These are phyloP conservation scores for Berkeleyomyces basicola DNA, from an alignment of 2,329 filamentous ascomycete species.

Conservation along the genomic window DNA sequence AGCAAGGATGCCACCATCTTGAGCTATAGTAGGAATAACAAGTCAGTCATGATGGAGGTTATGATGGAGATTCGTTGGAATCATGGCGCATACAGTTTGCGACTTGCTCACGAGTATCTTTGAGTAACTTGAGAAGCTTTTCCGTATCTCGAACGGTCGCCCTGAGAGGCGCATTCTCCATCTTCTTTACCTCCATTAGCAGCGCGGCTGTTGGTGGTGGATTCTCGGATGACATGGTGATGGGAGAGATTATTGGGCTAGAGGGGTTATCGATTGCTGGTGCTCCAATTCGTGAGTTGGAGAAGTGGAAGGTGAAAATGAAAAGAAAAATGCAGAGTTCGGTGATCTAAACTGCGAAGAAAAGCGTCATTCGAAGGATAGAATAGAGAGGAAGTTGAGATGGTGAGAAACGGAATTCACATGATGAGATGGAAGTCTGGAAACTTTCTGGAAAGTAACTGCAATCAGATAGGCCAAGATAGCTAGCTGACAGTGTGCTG, in stretches of 20 bases:
- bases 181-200: slow-evolving; percentile 56
- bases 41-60: not conserved
- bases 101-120: slow-evolving; percentile 55
- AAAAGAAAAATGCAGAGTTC: too few species aligned
- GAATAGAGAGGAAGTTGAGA: not conserved
- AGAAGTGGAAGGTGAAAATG: not conserved
- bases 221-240: slow-evolving; percentile 11
- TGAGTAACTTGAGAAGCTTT: slow-evolving; percentile 61
- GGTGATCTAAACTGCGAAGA: too few species aligned
- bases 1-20: slow-evolving; percentile 52
- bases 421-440: too few species aligned
- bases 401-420: not conserved
- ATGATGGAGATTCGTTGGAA: slow-evolving; percentile 11
- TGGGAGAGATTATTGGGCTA: not conserved
- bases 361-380: too few species aligned
- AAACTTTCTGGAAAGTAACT: too few species aligned
- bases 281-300: not conserved
- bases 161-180: slow-evolving; percentile 50
- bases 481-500: too few species aligned
- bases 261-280: too few species aligned
- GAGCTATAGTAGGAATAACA: slow-evolving; percentile 31
- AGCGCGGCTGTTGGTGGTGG: slow-evolving; percentile 36
- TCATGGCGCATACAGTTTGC: slow-evolving; percentile 40
- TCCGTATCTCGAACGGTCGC: slow-evolving; percentile 68
- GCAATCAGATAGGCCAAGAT: too few species aligned